Conservation (phyloP, 169 alveolate species). For the Theileria orientalis region DNA sequence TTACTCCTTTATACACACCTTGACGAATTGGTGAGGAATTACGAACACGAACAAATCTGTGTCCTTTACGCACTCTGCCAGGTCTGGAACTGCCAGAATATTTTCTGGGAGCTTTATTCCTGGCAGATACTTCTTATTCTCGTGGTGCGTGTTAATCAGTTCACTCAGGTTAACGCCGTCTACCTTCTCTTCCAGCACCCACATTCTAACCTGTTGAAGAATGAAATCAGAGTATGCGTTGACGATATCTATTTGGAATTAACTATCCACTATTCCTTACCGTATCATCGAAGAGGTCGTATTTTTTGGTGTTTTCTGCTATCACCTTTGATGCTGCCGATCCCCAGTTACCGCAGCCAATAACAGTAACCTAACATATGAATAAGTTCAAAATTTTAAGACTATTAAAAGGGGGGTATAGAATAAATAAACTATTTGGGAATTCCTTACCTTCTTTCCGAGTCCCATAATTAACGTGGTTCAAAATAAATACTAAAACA, state of each 20-base stretch:
- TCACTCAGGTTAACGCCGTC: conserved; percentile 82
- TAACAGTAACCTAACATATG: conserved; percentile 71
- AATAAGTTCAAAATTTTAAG: neutral
- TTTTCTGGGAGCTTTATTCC: conserved; percentile 85
- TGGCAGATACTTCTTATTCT: conserved; percentile 86
- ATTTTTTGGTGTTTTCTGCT: conserved; percentile 66
- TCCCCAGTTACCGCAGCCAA: conserved; percentile 89
- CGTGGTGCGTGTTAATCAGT: conserved; percentile 84
- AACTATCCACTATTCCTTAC: conserved; percentile 22
- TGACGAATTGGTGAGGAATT: conserved; percentile 87
- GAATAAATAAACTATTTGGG: neutral
- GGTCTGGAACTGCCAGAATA: conserved; percentile 82
- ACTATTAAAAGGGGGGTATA: neutral
- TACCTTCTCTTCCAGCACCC: conserved; percentile 84
- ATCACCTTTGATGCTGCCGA: conserved; percentile 81
- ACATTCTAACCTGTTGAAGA: conserved; percentile 85
- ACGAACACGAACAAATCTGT: conserved; percentile 85
- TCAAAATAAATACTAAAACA: too few relatives aligned
- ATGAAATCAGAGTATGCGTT: conserved; percentile 2
- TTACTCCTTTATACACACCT: conserved; percentile 36
- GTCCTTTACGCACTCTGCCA: conserved; percentile 80
- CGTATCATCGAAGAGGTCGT: conserved; percentile 64
- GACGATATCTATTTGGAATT: too few relatives aligned
- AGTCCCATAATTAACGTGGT: neutral
- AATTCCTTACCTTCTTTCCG: conserved; percentile 15